These are phyloP conservation scores for Auriscalpium microsporum DNA, from an alignment of 768 basidiomycete species.

Conservation along the genomic window DNA sequence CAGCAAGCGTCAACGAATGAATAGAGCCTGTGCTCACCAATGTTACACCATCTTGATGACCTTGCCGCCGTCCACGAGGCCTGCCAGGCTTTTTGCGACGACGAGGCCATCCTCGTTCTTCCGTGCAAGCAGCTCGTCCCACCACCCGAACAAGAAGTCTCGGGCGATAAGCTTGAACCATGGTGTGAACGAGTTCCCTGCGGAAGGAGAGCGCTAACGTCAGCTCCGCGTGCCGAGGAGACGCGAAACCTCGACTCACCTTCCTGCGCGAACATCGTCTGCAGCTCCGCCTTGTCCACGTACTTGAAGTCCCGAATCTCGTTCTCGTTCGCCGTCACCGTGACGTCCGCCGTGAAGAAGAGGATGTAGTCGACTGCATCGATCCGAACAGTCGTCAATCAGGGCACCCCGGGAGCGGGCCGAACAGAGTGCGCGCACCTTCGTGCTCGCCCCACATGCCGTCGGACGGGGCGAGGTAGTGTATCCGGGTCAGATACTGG, in stretches of 20 bases:
- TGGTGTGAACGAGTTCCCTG: conserved; percentile 88
- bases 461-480: conserved; percentile 90
- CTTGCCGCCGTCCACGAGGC: conserved; percentile 61
- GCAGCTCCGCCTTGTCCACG: conserved; percentile 83
- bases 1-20: too few species aligned
- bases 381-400: too few species aligned
- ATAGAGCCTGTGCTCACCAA: too few species aligned
- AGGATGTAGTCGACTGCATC: conserved; percentile 90
- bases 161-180: conserved; percentile 99
- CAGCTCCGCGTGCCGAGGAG: not conserved
- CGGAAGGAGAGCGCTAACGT: not conserved
- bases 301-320: conserved; percentile 90
- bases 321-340: conserved; percentile 72
- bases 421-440: conserved; percentile 30
- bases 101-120: conserved; percentile 49
- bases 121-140: conserved; percentile 79
- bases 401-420: not conserved
- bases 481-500: conserved; percentile 92
- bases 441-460: conserved; percentile 98
- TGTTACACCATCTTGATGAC: conserved; percentile 56
- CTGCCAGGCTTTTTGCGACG: conserved; percentile 52
- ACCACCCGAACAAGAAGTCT: conserved; percentile 97
- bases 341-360: conserved; percentile 86
- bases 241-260: conserved; percentile 34
- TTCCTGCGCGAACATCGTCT: conserved; percentile 79